Conservation (phyloP, 345 rosid species). For the Corchorus capsularis region DNA sequence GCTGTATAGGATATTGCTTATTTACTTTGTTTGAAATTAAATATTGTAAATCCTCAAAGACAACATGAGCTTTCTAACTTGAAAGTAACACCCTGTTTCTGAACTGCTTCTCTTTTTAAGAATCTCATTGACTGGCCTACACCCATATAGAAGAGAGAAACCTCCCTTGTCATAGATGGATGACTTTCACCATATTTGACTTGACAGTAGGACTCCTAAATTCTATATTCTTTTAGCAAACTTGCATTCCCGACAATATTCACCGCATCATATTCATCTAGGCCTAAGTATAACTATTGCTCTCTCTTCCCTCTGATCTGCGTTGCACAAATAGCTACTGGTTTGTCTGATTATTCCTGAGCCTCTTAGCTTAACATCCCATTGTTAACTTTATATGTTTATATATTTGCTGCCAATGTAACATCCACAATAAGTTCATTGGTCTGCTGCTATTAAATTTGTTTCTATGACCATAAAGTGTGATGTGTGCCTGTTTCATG, state of each 20-base stretch:
- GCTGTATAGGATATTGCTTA: not conserved
- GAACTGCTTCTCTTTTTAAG: not conserved
- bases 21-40: not conserved
- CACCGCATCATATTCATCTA: not conserved
- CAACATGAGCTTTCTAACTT: not conserved
- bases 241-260: not conserved
- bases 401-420: not conserved
- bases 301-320: not conserved
- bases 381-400: too few species aligned
- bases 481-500: not conserved
- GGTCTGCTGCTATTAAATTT: not conserved
- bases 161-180: not conserved
- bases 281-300: not conserved
- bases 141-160: not conserved
- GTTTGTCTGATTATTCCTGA: not conserved
- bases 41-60: constrained; percentile 3
- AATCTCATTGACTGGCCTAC: not conserved
- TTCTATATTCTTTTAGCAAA: not conserved
- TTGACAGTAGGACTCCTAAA: not conserved
- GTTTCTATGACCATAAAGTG: not conserved
- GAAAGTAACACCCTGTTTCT: not conserved
- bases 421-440: not conserved
- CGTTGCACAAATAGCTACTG: not conserved
- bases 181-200: not conserved
- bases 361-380: not conserved